Percentiles rank a stretch among this genome's conserved stretches.
Evolutionary conservation across 441 rosid species (phyloP).

Genomic region (Euphorbia corollata): DNA sequence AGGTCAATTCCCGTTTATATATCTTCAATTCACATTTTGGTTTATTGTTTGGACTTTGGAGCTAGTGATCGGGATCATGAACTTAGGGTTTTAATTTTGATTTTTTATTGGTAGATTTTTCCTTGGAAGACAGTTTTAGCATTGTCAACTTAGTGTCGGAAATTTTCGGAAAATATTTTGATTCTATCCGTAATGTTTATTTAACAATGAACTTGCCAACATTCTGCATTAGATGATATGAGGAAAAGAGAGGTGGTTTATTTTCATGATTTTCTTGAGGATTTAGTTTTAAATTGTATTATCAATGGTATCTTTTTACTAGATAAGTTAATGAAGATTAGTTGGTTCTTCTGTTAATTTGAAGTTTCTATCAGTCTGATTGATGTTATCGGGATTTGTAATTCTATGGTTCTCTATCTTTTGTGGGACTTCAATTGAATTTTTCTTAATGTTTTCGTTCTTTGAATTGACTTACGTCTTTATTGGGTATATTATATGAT

Average conservation of each 20-base stretch:
- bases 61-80: neutral
- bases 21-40: neutral
- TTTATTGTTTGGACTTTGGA: neutral
- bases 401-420: neutral
- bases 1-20: constrained; percentile 32
- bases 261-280: neutral
- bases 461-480: neutral
- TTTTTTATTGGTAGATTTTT: neutral
- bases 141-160: neutral
- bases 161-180: neutral
- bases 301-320: neutral
- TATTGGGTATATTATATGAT: neutral
- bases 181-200: neutral
- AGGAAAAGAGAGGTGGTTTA: too few species aligned
- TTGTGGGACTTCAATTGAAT: neutral
- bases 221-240: neutral
- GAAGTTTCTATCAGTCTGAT: neutral
- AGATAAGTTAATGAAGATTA: neutral
- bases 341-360: neutral
- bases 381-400: neutral
- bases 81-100: constrained; percentile 1
- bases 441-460: neutral
- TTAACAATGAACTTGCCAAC: neutral
- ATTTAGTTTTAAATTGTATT: neutral
- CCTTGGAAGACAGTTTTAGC: neutral